phyloP scores from a whole-genome alignment of 306 rosid species.

The Lathyrus tuberosus region DNA sequence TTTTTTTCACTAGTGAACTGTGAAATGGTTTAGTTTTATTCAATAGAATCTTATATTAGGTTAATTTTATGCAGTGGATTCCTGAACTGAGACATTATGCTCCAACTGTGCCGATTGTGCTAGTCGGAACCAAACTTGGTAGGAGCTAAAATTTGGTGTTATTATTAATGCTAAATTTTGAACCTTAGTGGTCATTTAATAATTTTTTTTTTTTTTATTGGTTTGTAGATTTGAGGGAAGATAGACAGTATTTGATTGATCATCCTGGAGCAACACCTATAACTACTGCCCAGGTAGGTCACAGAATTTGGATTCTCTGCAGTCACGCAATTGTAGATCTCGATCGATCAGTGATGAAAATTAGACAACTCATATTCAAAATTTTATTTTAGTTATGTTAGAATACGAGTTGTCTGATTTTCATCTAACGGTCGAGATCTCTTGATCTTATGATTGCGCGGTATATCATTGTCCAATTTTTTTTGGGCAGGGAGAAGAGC shows the following conservation, averaged over 20 bases:
- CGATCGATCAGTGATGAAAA: not conserved
- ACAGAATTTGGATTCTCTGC: not conserved
- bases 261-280: slow-evolving; percentile 68
- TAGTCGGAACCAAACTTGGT: slow-evolving; percentile 68
- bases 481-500: slow-evolving; percentile 79
- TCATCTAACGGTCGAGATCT: not conserved
- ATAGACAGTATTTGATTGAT: slow-evolving; percentile 60
- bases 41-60: slow-evolving; percentile 32
- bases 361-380: not conserved
- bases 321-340: not conserved
- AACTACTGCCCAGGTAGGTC: slow-evolving; percentile 58
- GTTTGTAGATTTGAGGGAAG: slow-evolving; percentile 68
- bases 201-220: slow-evolving; percentile 22
- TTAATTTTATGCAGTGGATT: slow-evolving; percentile 64
- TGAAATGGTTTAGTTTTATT: slow-evolving; percentile 10
- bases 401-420: not conserved
- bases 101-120: slow-evolving; percentile 71
- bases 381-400: not conserved
- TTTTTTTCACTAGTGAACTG: slow-evolving; percentile 17
- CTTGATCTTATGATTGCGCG: not conserved
- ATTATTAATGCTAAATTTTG: slow-evolving; percentile 12
- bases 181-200: not conserved
- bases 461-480: not conserved
- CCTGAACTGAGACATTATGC: slow-evolving; percentile 83
- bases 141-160: slow-evolving; percentile 23